Evolutionary conservation across 139 green algal species (phyloP).

Genomic region (Trebouxia sp.): DNA sequence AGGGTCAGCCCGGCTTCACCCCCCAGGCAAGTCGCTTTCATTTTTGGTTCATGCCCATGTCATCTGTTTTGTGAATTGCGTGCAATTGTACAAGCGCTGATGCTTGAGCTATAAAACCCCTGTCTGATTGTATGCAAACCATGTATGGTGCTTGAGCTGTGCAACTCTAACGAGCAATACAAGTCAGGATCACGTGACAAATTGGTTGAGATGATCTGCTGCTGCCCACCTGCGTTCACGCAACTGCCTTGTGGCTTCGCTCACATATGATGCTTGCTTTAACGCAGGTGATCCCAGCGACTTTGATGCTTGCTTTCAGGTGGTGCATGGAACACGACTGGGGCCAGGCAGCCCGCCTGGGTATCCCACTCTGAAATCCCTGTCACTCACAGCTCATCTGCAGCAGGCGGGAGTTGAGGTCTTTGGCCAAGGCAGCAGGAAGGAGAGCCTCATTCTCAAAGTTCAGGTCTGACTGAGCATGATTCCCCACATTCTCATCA

Average conservation of each 20-base stretch:
- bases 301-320: neutral
- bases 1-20: constrained; percentile 65
- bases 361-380: constrained; percentile 75
- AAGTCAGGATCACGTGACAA: too few species aligned
- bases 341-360: constrained; percentile 58
- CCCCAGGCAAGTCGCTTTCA: constrained; percentile 36
- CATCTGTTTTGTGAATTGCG: neutral
- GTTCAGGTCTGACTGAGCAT: constrained; percentile 47
- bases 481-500: too few species aligned
- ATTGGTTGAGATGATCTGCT: too few species aligned
- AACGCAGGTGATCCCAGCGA: too few species aligned
- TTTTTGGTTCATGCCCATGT: neutral
- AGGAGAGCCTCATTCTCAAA: constrained; percentile 78
- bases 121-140: too few species aligned
- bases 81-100: too few species aligned
- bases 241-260: too few species aligned
- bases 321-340: constrained; percentile 63
- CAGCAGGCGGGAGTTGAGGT: constrained; percentile 73
- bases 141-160: too few species aligned
- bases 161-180: too few species aligned
- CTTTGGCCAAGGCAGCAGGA: constrained; percentile 77
- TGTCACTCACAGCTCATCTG: constrained; percentile 50
- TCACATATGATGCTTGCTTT: too few species aligned
- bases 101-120: too few species aligned
- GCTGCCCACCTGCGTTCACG: too few species aligned